Evolutionary conservation across 345 rosid genomes (phyloP).

Genomic region (Reutealis trisperma): DNA sequence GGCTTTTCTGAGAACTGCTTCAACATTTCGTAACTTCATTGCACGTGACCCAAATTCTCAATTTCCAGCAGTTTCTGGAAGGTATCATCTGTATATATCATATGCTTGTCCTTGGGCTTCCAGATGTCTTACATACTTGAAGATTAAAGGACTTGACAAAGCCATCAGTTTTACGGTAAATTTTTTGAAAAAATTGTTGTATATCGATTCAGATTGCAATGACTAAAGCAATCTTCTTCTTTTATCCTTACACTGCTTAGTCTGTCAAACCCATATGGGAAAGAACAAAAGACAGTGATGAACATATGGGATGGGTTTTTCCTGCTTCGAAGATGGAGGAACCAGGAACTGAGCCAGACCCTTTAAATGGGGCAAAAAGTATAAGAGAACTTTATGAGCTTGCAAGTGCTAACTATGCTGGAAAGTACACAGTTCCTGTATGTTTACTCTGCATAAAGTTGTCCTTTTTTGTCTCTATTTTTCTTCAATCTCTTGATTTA

Average conservation of each 20-base stretch:
- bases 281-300: slow-evolving; percentile 78
- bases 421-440: slow-evolving; percentile 91
- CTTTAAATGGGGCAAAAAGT: slow-evolving; percentile 72
- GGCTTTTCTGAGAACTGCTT: slow-evolving; percentile 73
- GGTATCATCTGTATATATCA: slow-evolving; percentile 91
- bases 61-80: slow-evolving; percentile 78
- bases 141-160: slow-evolving; percentile 80
- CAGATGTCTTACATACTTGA: slow-evolving; percentile 77
- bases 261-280: slow-evolving; percentile 88
- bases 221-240: slow-evolving; percentile 6
- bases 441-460: slow-evolving; percentile 26
- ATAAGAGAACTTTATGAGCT: slow-evolving; percentile 78
- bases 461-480: not conserved
- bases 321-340: slow-evolving; percentile 60
- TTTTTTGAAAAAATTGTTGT: not conserved
- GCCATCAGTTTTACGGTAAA: slow-evolving; percentile 74
- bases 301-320: slow-evolving; percentile 94
- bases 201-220: not conserved
- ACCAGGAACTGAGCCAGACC: slow-evolving; percentile 74
- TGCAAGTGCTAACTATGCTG: slow-evolving; percentile 71
- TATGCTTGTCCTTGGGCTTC: slow-evolving; percentile 99
- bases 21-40: slow-evolving; percentile 75
- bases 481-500: slow-evolving; percentile 12
- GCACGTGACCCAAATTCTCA: slow-evolving; percentile 59
- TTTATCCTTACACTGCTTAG: slow-evolving; percentile 33